Percentiles rank a stretch among this genome's conserved stretches.
These are phyloP conservation scores for Ophiostoma tasmaniense DNA, from an alignment of 2,329 filamentous ascomycete genomes.

Conservation along the genomic window DNA sequence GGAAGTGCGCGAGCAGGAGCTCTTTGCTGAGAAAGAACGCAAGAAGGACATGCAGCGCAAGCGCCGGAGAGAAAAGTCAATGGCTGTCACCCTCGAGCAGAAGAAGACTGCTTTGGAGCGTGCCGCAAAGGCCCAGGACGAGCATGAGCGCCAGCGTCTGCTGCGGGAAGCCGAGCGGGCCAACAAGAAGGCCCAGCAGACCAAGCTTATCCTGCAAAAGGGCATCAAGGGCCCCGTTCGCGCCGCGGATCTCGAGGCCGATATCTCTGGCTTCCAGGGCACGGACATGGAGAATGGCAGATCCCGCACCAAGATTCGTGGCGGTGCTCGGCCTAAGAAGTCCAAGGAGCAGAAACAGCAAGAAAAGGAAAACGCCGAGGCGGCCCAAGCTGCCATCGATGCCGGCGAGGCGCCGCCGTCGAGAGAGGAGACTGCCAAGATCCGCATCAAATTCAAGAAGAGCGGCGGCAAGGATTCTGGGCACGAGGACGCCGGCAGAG, in stretches of 20 bases:
- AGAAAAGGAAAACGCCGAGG: slow-evolving; percentile 75
- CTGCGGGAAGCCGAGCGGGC: slow-evolving; percentile 80
- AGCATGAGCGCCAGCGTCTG: slow-evolving; percentile 71
- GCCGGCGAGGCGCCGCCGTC: slow-evolving; percentile 64
- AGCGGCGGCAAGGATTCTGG: slow-evolving; percentile 30
- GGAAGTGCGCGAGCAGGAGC: slow-evolving; percentile 81
- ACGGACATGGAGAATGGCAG: slow-evolving; percentile 48
- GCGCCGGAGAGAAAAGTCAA: slow-evolving; percentile 87
- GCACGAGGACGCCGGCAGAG: slow-evolving; percentile 35
- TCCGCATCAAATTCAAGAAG: slow-evolving; percentile 57
- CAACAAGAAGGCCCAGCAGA: slow-evolving; percentile 87
- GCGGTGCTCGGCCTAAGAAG: slow-evolving; percentile 71
- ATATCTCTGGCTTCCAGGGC: slow-evolving; percentile 76
- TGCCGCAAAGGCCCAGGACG: slow-evolving; percentile 70
- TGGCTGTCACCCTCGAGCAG: slow-evolving; percentile 85
- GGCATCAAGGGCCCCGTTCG: slow-evolving; percentile 70
- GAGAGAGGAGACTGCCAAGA: slow-evolving; percentile 49
- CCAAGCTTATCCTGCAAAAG: slow-evolving; percentile 77
- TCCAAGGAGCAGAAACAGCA: slow-evolving; percentile 79
- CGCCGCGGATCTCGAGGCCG: slow-evolving; percentile 66
- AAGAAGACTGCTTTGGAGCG: slow-evolving; percentile 75
- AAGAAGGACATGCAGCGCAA: slow-evolving; percentile 99
- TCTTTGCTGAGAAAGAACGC: slow-evolving; percentile 92
- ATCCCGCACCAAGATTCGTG: slow-evolving; percentile 39
- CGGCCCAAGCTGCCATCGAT: slow-evolving; percentile 75